phyloP scores from a whole-genome alignment of 2,329 filamentous ascomycete genomes.

The Arthrobotrys entomopaga region DNA sequence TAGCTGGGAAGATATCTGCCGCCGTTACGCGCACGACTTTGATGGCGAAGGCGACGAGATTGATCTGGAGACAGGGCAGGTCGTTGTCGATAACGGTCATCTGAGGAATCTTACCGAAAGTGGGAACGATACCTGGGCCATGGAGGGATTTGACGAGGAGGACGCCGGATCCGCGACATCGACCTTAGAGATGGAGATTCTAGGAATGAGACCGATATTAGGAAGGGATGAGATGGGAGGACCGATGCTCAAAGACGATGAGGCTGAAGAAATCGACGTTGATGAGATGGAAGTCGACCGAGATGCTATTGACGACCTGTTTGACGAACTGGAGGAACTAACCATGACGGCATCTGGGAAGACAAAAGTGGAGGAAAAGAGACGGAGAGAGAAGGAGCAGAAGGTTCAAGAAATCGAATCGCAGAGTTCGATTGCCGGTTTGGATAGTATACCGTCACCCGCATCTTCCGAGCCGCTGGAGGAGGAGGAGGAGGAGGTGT shows the following conservation, averaged over 20 bases:
- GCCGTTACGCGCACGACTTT: slow-evolving; percentile 87
- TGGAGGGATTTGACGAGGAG: slow-evolving; percentile 59
- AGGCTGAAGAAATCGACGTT: slow-evolving; percentile 48
- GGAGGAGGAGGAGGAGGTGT: neutral
- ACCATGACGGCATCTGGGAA: slow-evolving; percentile 23
- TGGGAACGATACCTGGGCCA: slow-evolving; percentile 68
- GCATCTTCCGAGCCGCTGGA: slow-evolving; percentile 18
- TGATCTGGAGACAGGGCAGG: slow-evolving; percentile 79
- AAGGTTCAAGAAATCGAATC: slow-evolving; percentile 29
- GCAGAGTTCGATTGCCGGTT: neutral
- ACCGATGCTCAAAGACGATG: slow-evolving; percentile 45
- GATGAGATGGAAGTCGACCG: slow-evolving; percentile 46
- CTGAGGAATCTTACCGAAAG: slow-evolving; percentile 68
- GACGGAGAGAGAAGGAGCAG: slow-evolving; percentile 44
- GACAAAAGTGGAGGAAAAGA: slow-evolving; percentile 27
- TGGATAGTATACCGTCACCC: slow-evolving; percentile 38
- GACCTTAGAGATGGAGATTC: slow-evolving; percentile 45
- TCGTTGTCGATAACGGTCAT: slow-evolving; percentile 93
- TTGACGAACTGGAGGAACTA: slow-evolving; percentile 58
- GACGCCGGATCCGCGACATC: slow-evolving; percentile 37
- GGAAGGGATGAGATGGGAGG: slow-evolving; percentile 41
- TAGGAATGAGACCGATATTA: slow-evolving; percentile 41
- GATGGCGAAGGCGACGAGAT: slow-evolving; percentile 87
- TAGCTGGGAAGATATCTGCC: slow-evolving; percentile 87
- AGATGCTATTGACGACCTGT: slow-evolving; percentile 59